phyloP scores from a whole-genome alignment of 768 basidiomycete species.

The Lactarius psammicola region DNA sequence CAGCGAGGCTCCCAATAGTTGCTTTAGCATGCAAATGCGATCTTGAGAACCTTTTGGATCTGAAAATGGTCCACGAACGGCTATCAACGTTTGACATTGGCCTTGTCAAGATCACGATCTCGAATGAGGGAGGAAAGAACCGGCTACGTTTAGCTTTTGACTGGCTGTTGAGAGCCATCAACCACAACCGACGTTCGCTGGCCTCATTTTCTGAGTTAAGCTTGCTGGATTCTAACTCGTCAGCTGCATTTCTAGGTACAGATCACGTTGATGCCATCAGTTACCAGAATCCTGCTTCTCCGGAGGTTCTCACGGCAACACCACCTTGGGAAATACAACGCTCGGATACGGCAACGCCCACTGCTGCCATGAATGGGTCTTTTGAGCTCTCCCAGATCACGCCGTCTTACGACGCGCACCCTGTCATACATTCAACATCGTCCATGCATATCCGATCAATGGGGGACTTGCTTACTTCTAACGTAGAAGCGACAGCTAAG shows the following conservation, averaged over 20 bases:
- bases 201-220: background rate
- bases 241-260: slow-evolving; percentile 7
- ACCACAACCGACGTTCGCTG: slow-evolving; percentile 31
- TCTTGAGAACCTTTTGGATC: slow-evolving; percentile 56
- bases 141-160: slow-evolving; percentile 76
- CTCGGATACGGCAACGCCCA: slow-evolving; percentile 53
- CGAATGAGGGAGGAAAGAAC: slow-evolving; percentile 54
- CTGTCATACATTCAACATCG: slow-evolving; percentile 38
- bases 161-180: slow-evolving; percentile 67
- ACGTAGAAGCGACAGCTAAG: slow-evolving; percentile 41
- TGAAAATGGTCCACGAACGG: slow-evolving; percentile 48
- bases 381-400: slow-evolving; percentile 31
- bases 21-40: slow-evolving; percentile 90
- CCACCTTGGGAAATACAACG: slow-evolving; percentile 54
- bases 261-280: slow-evolving; percentile 36
- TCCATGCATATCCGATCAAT: slow-evolving; percentile 56
- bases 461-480: slow-evolving; percentile 47
- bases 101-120: slow-evolving; percentile 68
- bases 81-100: slow-evolving; percentile 69
- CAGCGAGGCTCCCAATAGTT: slow-evolving; percentile 59
- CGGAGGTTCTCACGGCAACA: slow-evolving; percentile 51
- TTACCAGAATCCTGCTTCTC: slow-evolving; percentile 72
- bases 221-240: slow-evolving; percentile 3
- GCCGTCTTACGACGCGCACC: slow-evolving; percentile 1
- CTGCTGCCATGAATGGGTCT: slow-evolving; percentile 35